Evolutionary conservation across 352 stramenopile species (phyloP).

Genomic region (Pythium brachiatum): DNA sequence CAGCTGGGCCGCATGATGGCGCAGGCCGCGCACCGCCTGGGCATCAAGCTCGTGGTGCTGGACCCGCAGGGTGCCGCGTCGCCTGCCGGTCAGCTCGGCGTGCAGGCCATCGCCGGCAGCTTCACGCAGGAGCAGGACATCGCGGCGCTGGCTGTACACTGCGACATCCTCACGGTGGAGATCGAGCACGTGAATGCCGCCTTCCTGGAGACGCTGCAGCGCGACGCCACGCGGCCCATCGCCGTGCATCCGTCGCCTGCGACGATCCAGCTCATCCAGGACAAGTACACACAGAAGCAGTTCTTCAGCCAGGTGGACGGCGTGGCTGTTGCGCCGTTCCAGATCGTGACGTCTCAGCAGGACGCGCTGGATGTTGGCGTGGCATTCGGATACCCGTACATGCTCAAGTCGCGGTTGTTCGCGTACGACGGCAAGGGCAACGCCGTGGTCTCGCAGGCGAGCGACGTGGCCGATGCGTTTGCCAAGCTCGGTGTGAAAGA

Average conservation of each 20-base stretch:
- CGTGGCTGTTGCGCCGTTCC: conserved; percentile 58
- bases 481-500: conserved; percentile 60
- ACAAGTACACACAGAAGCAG: conserved; percentile 97
- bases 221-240: conserved; percentile 12
- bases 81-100: conserved; percentile 70
- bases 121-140: conserved; percentile 75
- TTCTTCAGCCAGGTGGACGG: conserved; percentile 51
- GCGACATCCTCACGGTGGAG: conserved; percentile 96
- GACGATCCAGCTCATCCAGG: conserved; percentile 95
- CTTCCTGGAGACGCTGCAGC: conserved; percentile 87
- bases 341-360: conserved; percentile 40
- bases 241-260: conserved; percentile 80
- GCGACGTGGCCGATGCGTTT: conserved; percentile 85
- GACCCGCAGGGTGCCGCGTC: conserved; percentile 84
- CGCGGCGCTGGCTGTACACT: conserved; percentile 68
- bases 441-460: conserved; percentile 83
- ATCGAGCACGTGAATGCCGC: conserved; percentile 98
- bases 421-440: conserved; percentile 98
- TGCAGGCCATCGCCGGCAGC: conserved; percentile 68
- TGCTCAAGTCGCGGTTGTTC: conserved; percentile 96
- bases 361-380: conserved; percentile 44
- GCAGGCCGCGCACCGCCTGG: conserved; percentile 93
- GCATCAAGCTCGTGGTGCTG: conserved; percentile 91
- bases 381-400: conserved; percentile 93
- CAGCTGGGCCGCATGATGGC: conserved; percentile 99